Base-by-base conservation (phyloP, 2,329 filamentous ascomycete species). In the Scorias spongiosa region DNA sequence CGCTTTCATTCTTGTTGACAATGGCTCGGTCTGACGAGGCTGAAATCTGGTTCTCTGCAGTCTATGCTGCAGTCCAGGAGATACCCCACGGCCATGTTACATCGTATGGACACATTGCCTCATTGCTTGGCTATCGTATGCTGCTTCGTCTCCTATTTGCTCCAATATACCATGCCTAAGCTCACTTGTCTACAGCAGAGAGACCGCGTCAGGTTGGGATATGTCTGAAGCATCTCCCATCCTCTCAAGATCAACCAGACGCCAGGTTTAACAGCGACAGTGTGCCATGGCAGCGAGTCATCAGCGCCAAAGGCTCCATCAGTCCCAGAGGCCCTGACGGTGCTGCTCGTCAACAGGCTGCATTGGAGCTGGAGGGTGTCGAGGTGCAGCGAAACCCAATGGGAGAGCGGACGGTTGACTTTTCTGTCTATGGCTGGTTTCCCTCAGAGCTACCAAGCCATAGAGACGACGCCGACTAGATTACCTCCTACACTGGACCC, bases 231-330 rank as follows among this genome's bases (percentile, higher is more conserved):
- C 81, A 94, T 59, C 76, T 96, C 10, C 76, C 87, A 59, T 44
- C 69, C 63, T 60, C 53, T 46, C 41, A 51, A 9, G 56, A 63
- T 39, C 60, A 63, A 46, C 58, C 59, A 41, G 63, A 68, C 48
- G 57, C 62, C 43, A 61, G 66, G 45, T 93, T 81, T 65, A 81
- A 94, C 61, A 69, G 74, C 46, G 69, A 68, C 18, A 95, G 81
- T 51, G 89, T 96, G 2, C 89, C 89, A 0, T 96, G 89, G 89
- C 89, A 96, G 67, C 72, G 91, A 46, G 84, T 96, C 47, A 82
- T 96, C 59, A 94, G 89, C 61, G 68, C 84, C 11, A 89, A 84
- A 63, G 88, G 89, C 17, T 69, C 77, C 46, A 93, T 96, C 52
- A 93, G 87, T 39, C 83, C 83, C 7, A 76, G 59, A 54, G 60